A percentile compares a stretch with the other conserved stretches of the same genome.
Evolutionary conservation across 305 asterid genomes (phyloP).

Genomic region (Fraxinus velutina): DNA sequence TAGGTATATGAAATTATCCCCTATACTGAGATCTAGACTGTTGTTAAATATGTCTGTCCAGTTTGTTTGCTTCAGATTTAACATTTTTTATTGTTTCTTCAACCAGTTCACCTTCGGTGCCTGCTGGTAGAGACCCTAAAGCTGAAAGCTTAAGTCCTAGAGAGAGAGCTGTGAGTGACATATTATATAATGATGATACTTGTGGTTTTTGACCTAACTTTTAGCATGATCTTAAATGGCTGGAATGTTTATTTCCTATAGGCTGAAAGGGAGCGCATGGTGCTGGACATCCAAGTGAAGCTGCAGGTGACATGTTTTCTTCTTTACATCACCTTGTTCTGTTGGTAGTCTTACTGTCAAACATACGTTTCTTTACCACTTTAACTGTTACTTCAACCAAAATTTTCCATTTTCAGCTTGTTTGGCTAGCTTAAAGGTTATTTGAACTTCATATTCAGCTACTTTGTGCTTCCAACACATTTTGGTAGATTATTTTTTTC

Average conservation of each 20-base stretch:
- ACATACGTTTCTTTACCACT: conserved; percentile 4
- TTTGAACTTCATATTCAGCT: neutral
- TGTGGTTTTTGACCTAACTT: conserved; percentile 22
- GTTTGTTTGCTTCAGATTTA: conserved; percentile 16
- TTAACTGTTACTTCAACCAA: conserved; percentile 15
- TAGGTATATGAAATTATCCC: conserved; percentile 47
- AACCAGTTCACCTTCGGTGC: conserved; percentile 65
- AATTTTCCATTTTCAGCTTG: neutral
- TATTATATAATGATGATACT: conserved; percentile 17
- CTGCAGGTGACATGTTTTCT: conserved; percentile 59
- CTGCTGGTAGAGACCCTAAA: conserved; percentile 61
- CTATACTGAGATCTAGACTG: conserved; percentile 20
- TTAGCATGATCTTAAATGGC: conserved; percentile 15
- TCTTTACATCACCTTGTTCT: conserved; percentile 16
- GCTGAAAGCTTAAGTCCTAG: conserved; percentile 88
- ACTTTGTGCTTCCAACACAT: neutral
- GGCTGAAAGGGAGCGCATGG: conserved; percentile 99
- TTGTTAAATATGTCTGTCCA: conserved; percentile 3
- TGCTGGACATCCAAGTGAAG: conserved; percentile 91
- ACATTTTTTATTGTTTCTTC: conserved; percentile 23
- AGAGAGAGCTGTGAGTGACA: conserved; percentile 80
- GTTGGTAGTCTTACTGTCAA: neutral
- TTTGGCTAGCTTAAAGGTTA: neutral
- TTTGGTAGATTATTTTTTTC: neutral
- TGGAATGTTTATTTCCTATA: conserved; percentile 30